Conservation (phyloP, 2,329 filamentous ascomycete genomes). For the Bipolaris zeicola region DNA sequence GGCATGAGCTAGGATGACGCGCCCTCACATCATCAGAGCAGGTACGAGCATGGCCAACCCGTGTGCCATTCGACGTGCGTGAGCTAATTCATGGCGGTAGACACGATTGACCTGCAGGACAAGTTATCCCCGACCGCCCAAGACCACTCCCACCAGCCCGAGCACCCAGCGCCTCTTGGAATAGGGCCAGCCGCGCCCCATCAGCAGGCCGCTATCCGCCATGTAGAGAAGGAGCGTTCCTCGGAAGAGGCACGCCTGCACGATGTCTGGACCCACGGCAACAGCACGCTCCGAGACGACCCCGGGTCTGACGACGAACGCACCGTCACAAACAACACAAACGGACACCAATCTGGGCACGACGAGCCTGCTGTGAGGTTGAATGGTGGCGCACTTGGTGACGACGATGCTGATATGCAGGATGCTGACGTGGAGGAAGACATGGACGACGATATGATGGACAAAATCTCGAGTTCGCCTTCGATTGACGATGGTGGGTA, state of each 20-base stretch:
- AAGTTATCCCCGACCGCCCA: constrained; percentile 81
- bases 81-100: constrained; percentile 56
- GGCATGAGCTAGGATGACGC: constrained; percentile 57
- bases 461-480: constrained; percentile 97
- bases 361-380: constrained; percentile 42
- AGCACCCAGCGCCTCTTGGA: constrained; percentile 58
- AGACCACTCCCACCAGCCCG: constrained; percentile 70
- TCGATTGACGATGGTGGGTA: constrained; percentile 99
- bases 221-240: constrained; percentile 74
- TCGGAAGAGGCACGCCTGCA: constrained; percentile 74
- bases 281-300: constrained; percentile 48
- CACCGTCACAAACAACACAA: constrained; percentile 28
- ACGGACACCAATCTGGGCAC: constrained; percentile 29
- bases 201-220: constrained; percentile 82
- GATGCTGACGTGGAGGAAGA: constrained; percentile 68
- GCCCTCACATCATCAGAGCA: constrained; percentile 62
- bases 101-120: constrained; percentile 94
- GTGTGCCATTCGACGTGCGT: constrained; percentile 4
- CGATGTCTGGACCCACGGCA: constrained; percentile 54
- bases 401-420: constrained; percentile 59
- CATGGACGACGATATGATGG: constrained; percentile 92
- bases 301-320: constrained; percentile 66
- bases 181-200: constrained; percentile 71
- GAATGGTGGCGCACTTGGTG: constrained; percentile 44
- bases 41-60: constrained; percentile 46